Evolutionary conservation across 495 filamentous ascomycete species (phyloP).

Genomic region (Penicillium turbatum): DNA sequence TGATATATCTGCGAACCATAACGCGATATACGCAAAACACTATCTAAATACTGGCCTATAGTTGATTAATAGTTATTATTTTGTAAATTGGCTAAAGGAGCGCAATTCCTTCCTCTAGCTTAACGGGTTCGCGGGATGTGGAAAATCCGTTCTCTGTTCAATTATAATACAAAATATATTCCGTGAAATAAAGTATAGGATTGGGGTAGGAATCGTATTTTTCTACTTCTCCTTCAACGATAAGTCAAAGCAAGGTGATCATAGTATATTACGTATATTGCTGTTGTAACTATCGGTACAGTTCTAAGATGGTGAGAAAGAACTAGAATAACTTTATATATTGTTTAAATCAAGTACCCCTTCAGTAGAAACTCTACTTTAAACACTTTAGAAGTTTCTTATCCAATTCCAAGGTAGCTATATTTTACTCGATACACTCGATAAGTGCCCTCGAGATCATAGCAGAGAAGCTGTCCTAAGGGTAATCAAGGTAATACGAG

Average conservation of each 20-base stretch:
- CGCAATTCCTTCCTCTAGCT: conserved; percentile 39
- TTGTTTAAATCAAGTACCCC: conserved; percentile 7
- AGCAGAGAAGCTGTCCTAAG: conserved; percentile 20
- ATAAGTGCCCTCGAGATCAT: conserved; percentile 21
- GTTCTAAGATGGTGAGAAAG: conserved; percentile 10
- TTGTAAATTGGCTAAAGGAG: conserved; percentile 30
- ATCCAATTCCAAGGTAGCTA: conserved; percentile 18
- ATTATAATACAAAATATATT: conserved; percentile 27
- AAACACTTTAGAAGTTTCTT: conserved; percentile 13
- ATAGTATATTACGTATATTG: conserved; percentile 35
- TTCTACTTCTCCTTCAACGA: conserved; percentile 43
- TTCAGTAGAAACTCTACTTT: conserved; percentile 11
- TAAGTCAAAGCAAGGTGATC: conserved; percentile 22
- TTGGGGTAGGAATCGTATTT: conserved; percentile 28
- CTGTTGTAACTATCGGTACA: conserved; percentile 35
- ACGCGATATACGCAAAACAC: conserved; percentile 21
- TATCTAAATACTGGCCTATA: conserved; percentile 28
- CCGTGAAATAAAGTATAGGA: conserved; percentile 10
- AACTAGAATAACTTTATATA: conserved; percentile 14
- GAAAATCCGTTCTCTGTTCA: conserved; percentile 38
- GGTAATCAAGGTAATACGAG: conserved; percentile 20
- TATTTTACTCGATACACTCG: conserved; percentile 29
- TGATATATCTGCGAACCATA: conserved; percentile 28
- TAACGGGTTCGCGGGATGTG: conserved; percentile 38
- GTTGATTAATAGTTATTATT: conserved; percentile 22